Base-by-base conservation (phyloP, 805 yeast genomes). In the Myxozyma kluyveri region DNA sequence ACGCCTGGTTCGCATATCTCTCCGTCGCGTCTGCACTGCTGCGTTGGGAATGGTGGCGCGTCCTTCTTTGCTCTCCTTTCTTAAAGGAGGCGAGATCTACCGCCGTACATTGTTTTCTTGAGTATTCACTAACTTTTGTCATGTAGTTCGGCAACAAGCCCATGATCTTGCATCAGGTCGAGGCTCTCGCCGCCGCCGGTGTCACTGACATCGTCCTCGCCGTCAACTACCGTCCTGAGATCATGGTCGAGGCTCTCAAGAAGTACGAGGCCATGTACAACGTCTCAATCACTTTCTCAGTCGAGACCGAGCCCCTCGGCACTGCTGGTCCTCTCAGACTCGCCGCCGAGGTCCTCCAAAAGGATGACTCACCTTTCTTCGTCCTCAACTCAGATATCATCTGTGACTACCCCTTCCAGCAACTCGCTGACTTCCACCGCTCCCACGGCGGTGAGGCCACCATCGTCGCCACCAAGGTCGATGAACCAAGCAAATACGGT, bases 401-500 rank as follows among this genome's bases (percentile, higher is more conserved):
- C 72, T 93, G 99, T 74, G 98, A 93, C 71, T 93, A 93, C 76
- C 99, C 99, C 65, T 91, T 93, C 77, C 73, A 78, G 66, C 97
- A 91, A 72, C 81, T 93, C 69, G 90, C 88, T 61, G 84, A 77
- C 49, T 93, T 89, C 88, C 99, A 93, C 82, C 75, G 79, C 71
- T 83, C 86, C 57, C 98, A 91, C 76, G 97, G 96, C 72, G 98
- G 95, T 72, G 87, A 82, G 67, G 99, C 96, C 75, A 93, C 99
- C 67, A 93, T 93, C 69, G 98, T 93, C 58, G 99, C 98, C 61
- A 93, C 99, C 69, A 93, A 93, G 80, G 99, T 93, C 63, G 99
- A 93, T 72, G 99, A 93, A 77, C 99, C 99, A 61, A 86, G 96
- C 67, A 93, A 93, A 77, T 93, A 93, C 77, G 99, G 99, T 81